Base-by-base conservation (phyloP, 2,329 filamentous ascomycete genomes). In the Thielaviopsis ethacetica region DNA sequence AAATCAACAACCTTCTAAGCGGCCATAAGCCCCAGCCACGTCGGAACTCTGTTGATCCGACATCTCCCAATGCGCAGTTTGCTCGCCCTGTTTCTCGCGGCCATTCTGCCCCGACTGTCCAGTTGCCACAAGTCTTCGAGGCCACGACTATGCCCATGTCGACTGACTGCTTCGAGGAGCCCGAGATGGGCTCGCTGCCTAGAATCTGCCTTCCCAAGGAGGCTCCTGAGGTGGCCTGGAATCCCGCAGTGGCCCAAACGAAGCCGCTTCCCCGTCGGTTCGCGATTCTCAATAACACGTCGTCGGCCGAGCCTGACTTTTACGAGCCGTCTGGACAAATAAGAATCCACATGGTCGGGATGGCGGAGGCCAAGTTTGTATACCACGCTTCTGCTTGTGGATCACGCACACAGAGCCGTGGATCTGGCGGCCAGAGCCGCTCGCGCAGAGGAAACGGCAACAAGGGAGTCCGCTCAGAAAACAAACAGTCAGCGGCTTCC, bases 161-260 rank as follows among this genome's bases (percentile, higher is more conserved):
- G 5, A 86, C 89, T 63, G 84, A 87, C 62, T 88, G 87, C 63
- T 91, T 91, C 63, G 86, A 88, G 66, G 85, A 89, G 66, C 85
- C 87, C 65, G 85, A 90, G 68, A 86, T 86, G 74, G 86, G 86
- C 3, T 90, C 86, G 7, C 71, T 88, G n/a, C 86, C 86, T 0
- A 76, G 79, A 22, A 81, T 90, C 24, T 79, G 78, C 58, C 71
- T 90, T n/a, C 86, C 86, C 7, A 74, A 76, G 53, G 77, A 76
- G 59, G 76, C 77, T 4, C 83, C 84, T 1, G 76, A 80, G 41
- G 76, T 78, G 41, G 79, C 82, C 17, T 88, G 84, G 83, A 74
- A 77, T 59, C 78, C 82, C 15, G 80, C 78, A 6, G 67, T 74
- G 13, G 72, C 76, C 49, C 76, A 77, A 55, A 71, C 73, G 41